Base-by-base conservation (phyloP, 2,329 filamentous ascomycete genomes). In the Ceratocystis papillata region DNA sequence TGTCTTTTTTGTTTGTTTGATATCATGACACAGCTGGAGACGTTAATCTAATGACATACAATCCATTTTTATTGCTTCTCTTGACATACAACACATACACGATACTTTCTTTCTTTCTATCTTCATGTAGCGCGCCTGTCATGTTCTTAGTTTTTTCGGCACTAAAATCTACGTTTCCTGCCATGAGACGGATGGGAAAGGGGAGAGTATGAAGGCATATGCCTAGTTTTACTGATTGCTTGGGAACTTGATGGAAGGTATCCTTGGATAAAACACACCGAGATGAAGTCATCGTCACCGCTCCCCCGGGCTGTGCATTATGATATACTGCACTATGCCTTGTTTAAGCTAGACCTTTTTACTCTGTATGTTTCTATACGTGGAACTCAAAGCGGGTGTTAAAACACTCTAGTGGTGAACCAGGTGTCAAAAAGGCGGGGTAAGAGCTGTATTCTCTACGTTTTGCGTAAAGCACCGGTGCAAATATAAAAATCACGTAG, bases 1-100 rank as follows among this genome's bases (percentile, higher is more conserved):
- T 37, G 17, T 55, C 30, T 28, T 64, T 64, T 46, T 64, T 64
- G 12, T 57, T 64, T 55, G 30, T 64, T 67, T 64, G 64, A 66
- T 67, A 66, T 68, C 30, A 66, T 63, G 60, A 68, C 57, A 65
- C 46, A 41, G 50, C 44, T 37, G 63, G 41, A 46, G 55, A 60
- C 46, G 53, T 68, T 60, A 28, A 37, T 37, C 44, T 50, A 37
- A 45, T 61, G 63, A 48, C 22, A 62, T 55, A 20, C 28, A 25
- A 15, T 46, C 25, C 15, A 17, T 37, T 50, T 5, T 33, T 25
- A 10, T 20, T 25, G n/a, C 28, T 53, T 53, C 6, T 25, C 10
- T 41, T 41, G 37, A 41, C 37, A 41, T 41, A 41, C 37, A 41
- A 15, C 37, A 41, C 37, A 41, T 41, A 15, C 37, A 41, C 37